phyloP scores from a whole-genome alignment of 2,329 filamentous ascomycete genomes.

The Lasiodiplodia theobromae region DNA sequence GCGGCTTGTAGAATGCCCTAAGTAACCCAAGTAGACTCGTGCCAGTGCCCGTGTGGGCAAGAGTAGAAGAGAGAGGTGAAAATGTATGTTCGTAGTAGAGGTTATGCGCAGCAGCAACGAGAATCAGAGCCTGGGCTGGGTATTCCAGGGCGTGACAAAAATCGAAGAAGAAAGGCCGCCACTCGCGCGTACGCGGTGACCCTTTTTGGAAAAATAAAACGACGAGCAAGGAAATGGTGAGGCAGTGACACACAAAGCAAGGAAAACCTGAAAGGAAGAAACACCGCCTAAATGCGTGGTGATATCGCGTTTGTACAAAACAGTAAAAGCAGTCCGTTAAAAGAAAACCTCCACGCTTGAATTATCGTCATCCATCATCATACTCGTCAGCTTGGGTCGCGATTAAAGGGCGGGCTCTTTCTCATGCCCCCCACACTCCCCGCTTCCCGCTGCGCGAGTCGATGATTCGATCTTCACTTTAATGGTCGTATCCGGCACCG shows the following conservation, averaged over 20 bases:
- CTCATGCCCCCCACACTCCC: conserved; percentile 6
- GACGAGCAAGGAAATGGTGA: conserved; percentile 21
- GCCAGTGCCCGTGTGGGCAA: conserved; percentile 22
- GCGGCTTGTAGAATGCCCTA: conserved; percentile 20
- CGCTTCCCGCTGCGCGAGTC: conserved; percentile 30
- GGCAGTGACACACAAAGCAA: conserved; percentile 23
- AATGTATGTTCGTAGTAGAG: conserved; percentile 17
- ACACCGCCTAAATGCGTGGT: conserved; percentile 30
- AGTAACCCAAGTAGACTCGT: conserved; percentile 24
- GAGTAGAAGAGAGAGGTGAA: conserved; percentile 18
- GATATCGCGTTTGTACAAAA: conserved; percentile 29
- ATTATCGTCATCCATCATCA: conserved; percentile 28
- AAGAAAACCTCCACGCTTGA: conserved; percentile 25
- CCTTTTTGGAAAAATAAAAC: neutral
- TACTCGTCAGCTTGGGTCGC: conserved; percentile 11
- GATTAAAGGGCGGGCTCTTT: neutral
- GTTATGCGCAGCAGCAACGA: conserved; percentile 24
- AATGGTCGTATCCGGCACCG: conserved; percentile 70
- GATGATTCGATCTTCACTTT: conserved; percentile 49
- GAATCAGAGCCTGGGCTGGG: conserved; percentile 22
- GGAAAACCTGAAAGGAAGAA: conserved; percentile 14
- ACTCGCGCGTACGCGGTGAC: conserved; percentile 8
- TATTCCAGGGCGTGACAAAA: conserved; percentile 20
- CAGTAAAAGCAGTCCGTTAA: conserved; percentile 27
- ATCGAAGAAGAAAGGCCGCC: conserved; percentile 11